Evolutionary conservation across 306 rosid genomes (phyloP).

Genomic region (Abrus pulchellus): DNA sequence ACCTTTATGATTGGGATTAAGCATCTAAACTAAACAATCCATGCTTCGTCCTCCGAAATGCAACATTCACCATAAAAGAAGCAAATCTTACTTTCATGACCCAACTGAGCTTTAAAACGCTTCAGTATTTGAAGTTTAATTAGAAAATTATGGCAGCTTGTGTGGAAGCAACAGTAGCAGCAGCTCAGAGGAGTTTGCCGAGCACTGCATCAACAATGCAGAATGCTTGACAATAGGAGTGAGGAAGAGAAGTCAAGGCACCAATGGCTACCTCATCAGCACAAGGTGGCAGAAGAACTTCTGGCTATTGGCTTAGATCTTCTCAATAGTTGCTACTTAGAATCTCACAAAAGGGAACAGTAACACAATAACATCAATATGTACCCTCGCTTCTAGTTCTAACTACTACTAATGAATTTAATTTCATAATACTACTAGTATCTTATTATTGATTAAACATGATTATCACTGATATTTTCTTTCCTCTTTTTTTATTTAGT

Average conservation of each 20-base stretch:
- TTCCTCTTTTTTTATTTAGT: not conserved
- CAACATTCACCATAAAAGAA: too few species aligned
- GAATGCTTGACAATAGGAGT: conserved; percentile 90
- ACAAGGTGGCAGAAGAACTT: conserved; percentile 91
- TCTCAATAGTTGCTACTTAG: conserved; percentile 2
- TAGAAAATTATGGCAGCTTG: conserved; percentile 56
- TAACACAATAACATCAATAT: conserved; percentile 35
- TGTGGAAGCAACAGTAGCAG: conserved; percentile 61
- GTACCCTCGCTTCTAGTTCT: conserved; percentile 44
- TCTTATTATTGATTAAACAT: not conserved
- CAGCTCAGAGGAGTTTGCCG: conserved; percentile 71
- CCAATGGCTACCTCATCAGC: conserved; percentile 80
- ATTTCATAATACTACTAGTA: not conserved
- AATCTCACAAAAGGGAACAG: conserved; percentile 10
- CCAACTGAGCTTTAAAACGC: not conserved
- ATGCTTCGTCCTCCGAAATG: too few species aligned
- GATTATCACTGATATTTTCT: not conserved
- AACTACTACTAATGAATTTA: conserved; percentile 44
- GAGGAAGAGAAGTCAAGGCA: conserved; percentile 83
- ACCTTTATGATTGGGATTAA: too few species aligned
- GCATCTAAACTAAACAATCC: too few species aligned
- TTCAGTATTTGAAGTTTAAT: not conserved
- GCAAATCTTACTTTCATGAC: too few species aligned
- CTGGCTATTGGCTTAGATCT: conserved; percentile 81
- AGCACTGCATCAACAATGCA: conserved; percentile 74